A percentile compares a stretch with the other conserved stretches of the same genome.
These are phyloP conservation scores for Lippia alba DNA, from an alignment of 305 asterid genomes.

Conservation along the genomic window DNA sequence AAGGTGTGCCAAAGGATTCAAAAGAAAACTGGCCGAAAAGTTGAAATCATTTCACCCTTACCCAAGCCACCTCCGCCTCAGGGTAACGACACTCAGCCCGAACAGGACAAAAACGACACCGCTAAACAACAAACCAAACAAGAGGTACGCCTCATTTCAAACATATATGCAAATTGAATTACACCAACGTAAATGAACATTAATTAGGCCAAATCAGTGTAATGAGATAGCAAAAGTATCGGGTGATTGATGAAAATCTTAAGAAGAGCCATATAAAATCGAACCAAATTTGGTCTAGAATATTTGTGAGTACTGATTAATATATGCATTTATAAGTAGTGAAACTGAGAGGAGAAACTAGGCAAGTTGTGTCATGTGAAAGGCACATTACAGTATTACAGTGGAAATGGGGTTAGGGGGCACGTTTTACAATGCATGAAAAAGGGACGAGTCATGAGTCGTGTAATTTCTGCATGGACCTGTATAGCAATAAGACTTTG, in stretches of 20 bases:
- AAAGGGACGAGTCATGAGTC: conserved; percentile 17
- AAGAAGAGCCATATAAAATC: too few species aligned
- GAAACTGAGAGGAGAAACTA: too few species aligned
- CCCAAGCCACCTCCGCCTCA: conserved; percentile 44
- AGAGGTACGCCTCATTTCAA: conserved; percentile 50
- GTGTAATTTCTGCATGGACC: conserved; percentile 1
- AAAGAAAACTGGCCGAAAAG: conserved; percentile 61
- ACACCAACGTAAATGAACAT: neutral
- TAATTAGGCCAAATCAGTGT: neutral
- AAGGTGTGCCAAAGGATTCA: conserved; percentile 61
- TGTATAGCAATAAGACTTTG: neutral
- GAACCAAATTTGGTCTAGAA: neutral
- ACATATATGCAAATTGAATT: neutral
- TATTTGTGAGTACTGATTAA: neutral
- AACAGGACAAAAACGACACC: conserved; percentile 36
- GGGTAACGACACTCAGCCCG: conserved; percentile 34
- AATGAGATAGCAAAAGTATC: too few species aligned
- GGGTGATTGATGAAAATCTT: too few species aligned
- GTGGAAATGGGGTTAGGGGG: conserved; percentile 35
- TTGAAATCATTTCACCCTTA: conserved; percentile 57
- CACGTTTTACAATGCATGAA: conserved; percentile 51
- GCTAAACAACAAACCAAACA: conserved; percentile 57
- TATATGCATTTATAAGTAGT: conserved; percentile 27
- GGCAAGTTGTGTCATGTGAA: conserved; percentile 60
- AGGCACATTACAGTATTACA: conserved; percentile 43